Evolutionary conservation across 2,329 filamentous ascomycete genomes (phyloP), one percentile per base, ranked within the genome.

Genomic region (Delphinella strobiligena): DNA sequence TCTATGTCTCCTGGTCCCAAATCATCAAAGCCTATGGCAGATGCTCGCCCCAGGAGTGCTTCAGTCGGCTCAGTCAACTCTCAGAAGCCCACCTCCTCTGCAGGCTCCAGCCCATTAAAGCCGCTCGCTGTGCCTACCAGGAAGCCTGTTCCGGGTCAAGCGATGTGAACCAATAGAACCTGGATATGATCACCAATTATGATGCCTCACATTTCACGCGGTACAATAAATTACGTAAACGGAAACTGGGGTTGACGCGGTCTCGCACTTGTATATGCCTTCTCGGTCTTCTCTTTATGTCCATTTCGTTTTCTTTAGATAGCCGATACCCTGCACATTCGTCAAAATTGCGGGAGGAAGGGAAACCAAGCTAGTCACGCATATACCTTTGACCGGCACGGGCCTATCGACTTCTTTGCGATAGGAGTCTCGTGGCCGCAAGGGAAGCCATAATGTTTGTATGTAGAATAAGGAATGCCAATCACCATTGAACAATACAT

Each of bases 91-190:
- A 12, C 15, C 4, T n/a, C 7, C 31, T 16, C 33, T 24, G 29
- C 14, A 33, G 29, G 27, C 19, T 12, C 36, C 15, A 34, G 33
- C 14, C 36, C 45, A 30, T 32, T 40, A 7, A 15, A 19, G 40
- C 43, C 48, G 3, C 33, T 36, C 12, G 44, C 43, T 16, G 48
- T 64, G 35, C 64, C 63, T 5, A 46, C 51, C 22, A 56, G 65
- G 48, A 69, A 69, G 53, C 65, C 66, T 18, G 60, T 69, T 16
- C 65, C 65, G 16, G 66, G 66, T 31, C 59, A 61, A 54, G 64
- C 65, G 16, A 48, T 66, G 43, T 67, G 52, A 37, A 17, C 11
- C n/a, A n/a, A n/a, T n/a, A n/a, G n/a, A n/a, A n/a, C n/a, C n/a
- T n/a, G n/a, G n/a, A n/a, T n/a, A n/a, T n/a, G n/a, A n/a, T n/a